Conservation (phyloP, 257 asterid genomes). For the Solanum pinnatisectum region DNA sequence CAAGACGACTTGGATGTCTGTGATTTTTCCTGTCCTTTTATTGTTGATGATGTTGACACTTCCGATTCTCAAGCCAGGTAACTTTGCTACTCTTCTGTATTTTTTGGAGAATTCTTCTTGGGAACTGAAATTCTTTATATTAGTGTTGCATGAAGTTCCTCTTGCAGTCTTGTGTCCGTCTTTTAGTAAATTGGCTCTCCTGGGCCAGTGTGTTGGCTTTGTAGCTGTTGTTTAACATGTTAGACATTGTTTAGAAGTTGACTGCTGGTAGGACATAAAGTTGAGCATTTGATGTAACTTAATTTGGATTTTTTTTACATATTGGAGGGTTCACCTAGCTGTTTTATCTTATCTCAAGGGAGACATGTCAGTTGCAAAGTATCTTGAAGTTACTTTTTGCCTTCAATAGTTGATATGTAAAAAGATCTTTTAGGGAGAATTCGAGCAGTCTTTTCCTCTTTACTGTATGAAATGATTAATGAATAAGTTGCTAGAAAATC, state of each 20-base stretch:
- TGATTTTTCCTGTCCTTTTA: slow-evolving; percentile 84
- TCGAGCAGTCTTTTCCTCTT: background rate
- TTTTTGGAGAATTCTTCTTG: background rate
- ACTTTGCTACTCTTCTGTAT: background rate
- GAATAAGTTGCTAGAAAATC: background rate
- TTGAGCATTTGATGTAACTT: background rate
- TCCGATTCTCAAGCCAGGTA: slow-evolving; percentile 66
- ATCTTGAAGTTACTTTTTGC: background rate
- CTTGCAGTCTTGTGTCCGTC: background rate
- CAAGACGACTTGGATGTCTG: slow-evolving; percentile 86
- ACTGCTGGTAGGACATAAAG: background rate
- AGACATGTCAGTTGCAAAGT: background rate
- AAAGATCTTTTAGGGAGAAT: background rate
- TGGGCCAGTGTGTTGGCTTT: background rate
- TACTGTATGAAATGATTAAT: background rate
- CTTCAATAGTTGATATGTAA: background rate
- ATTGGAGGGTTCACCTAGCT: background rate
- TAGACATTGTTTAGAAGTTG: background rate
- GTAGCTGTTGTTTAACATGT: background rate
- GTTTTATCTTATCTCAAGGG: background rate
- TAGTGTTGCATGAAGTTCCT: background rate
- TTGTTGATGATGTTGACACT: slow-evolving; percentile 90
- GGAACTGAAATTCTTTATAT: background rate
- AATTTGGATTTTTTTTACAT: background rate
- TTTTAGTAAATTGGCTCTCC: background rate